Evolutionary conservation across 2,329 filamentous ascomycete species (phyloP).

Genomic region (Venturia asperata): DNA sequence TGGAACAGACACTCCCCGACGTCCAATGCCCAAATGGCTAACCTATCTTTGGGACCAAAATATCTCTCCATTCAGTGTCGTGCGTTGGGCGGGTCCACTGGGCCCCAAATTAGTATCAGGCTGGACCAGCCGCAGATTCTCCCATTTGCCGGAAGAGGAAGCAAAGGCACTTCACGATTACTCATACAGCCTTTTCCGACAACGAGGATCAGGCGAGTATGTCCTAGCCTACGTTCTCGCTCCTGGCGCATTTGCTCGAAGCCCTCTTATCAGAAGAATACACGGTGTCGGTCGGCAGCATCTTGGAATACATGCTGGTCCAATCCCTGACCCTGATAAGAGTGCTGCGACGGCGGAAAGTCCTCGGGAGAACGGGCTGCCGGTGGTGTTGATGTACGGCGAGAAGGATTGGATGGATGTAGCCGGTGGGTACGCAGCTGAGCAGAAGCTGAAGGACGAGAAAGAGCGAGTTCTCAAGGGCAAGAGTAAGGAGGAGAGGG

Average conservation of each 20-base stretch:
- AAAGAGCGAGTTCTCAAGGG: conserved; percentile 50
- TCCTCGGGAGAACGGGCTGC: conserved; percentile 58
- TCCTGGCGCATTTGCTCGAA: conserved; percentile 84
- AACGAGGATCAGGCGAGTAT: conserved; percentile 89
- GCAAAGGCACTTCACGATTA: conserved; percentile 84
- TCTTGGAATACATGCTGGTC: conserved; percentile 29
- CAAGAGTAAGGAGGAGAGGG: conserved; percentile 57
- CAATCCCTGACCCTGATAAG: conserved; percentile 20
- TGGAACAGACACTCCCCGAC: conserved; percentile 41
- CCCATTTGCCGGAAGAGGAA: conserved; percentile 73
- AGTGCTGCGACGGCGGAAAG: conserved; percentile 25
- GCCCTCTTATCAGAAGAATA: conserved; percentile 79
- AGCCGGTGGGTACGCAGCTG: conserved; percentile 70
- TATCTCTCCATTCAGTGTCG: conserved; percentile 85
- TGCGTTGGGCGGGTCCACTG: conserved; percentile 80
- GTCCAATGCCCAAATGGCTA: conserved; percentile 74
- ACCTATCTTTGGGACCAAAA: conserved; percentile 96
- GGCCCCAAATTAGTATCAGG: conserved; percentile 88
- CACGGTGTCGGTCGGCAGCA: conserved; percentile 75
- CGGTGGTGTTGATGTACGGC: conserved; percentile 90
- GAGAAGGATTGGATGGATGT: conserved; percentile 99
- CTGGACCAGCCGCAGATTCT: conserved; percentile 90
- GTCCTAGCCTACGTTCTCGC: conserved; percentile 87
- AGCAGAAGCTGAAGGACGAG: conserved; percentile 68
- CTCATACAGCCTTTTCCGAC: conserved; percentile 87